A percentile compares a stretch with the other conserved stretches of the same genome.
These are phyloP conservation scores for Candida sphagnicola DNA, from an alignment of 805 yeast species.

Conservation along the genomic window DNA sequence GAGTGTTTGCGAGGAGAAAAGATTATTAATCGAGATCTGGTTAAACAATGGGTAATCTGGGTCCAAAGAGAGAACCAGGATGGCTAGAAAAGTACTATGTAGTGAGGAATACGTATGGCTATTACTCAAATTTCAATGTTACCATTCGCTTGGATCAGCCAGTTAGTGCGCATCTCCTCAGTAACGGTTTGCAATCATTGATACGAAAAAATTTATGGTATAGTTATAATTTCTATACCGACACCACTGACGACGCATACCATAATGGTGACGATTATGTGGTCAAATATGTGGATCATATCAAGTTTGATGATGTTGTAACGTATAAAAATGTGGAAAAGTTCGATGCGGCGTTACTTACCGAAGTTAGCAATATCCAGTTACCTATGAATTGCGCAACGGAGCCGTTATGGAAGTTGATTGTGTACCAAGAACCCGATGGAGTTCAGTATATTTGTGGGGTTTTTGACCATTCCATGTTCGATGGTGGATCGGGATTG, in stretches of 20 bases:
- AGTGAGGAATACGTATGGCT: slow-evolving; percentile 14
- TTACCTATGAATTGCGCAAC: slow-evolving; percentile 7
- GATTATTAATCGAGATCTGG: too few species aligned
- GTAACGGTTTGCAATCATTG: slow-evolving; percentile 12
- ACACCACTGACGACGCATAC: slow-evolving; percentile 6
- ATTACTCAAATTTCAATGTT: slow-evolving; percentile 19
- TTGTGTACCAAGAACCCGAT: slow-evolving; percentile 10
- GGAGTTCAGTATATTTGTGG: slow-evolving; percentile 14
- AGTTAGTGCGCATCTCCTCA: slow-evolving; percentile 8
- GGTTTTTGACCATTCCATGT: slow-evolving; percentile 22
- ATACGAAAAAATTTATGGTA: slow-evolving; percentile 14
- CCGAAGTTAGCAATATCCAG: slow-evolving; percentile 5
- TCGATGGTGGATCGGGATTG: slow-evolving; percentile 28
- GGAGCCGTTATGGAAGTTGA: slow-evolving; percentile 18
- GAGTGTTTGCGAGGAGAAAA: too few species aligned
- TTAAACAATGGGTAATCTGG: too few species aligned
- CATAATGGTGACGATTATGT: slow-evolving; percentile 10
- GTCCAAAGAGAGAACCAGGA: slow-evolving; percentile 11
- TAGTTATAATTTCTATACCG: slow-evolving; percentile 15
- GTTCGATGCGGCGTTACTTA: slow-evolving; percentile 12
- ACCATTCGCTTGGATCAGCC: slow-evolving; percentile 14
- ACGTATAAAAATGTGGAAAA: slow-evolving; percentile 5
- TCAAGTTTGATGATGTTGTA: slow-evolving; percentile 17
- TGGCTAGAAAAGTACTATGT: slow-evolving; percentile 21
- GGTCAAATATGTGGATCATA: slow-evolving; percentile 10